Evolutionary conservation across 1,139 yeast species (phyloP), one percentile per base, ranked within the genome.

Genomic region (Suhomyces chickasaworum): DNA sequence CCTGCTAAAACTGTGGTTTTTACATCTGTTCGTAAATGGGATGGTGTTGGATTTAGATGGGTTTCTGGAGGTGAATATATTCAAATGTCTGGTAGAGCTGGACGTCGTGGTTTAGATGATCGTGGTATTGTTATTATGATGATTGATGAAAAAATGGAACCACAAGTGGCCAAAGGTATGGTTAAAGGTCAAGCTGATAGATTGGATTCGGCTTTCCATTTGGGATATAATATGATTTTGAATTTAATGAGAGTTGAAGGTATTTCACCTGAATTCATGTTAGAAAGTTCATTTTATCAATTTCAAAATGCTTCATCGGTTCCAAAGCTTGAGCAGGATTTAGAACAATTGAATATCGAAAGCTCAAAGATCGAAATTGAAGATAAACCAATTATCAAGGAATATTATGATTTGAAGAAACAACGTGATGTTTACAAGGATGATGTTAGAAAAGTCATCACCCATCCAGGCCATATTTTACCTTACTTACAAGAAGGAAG

Each of bases 51-150:
- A 21, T 90, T 91, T 74, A 83, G 99, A 68, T 93, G 98, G 98
- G 97, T 95, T 34, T 89, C 97, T 46, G 98, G 98, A 49, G 99
- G 99, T 72, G 99, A 95, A 69, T 95, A 93, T 68, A 95, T 93
- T 59, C 99, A 95, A 71, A 93, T 93, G 99, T 89, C 97, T 36
- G 99, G 99, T 53, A 85, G 99, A 71, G 99, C 99, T 15, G 99
- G 99, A 60, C 91, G 99, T 77, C 88, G 99, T 78, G 99, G 99
- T 60, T 79, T 95, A 55, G 99, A 95, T 77, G 97, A 93, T 64
- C 85, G 98, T 63, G 99, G 99, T 71, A 91, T 93, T 65, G 99
- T 95, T 45, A 93, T 95, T 58, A 87, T 95, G 88, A 95, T 95
- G 99, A 90, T 93, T 66, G 98, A 93, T 65, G 98, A 93, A 64